Percentiles rank a stretch among this genome's conserved stretches.
These are phyloP conservation scores for Aspergillus cavernicola DNA, from an alignment of 495 filamentous ascomycete genomes.

Conservation along the genomic window DNA sequence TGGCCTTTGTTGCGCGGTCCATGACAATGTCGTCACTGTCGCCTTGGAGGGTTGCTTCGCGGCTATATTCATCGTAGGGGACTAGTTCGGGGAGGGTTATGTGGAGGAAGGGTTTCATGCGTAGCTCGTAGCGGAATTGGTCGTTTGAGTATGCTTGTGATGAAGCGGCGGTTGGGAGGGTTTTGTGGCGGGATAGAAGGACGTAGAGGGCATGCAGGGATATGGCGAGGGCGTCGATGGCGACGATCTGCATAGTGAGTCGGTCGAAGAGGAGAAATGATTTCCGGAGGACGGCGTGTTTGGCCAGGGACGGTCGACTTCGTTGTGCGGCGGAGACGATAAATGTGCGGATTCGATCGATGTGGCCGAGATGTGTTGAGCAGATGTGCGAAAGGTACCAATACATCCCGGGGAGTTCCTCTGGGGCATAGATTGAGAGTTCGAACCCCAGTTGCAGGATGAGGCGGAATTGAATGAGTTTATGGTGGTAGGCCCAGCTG, in stretches of 20 bases:
- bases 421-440: conserved; percentile 78
- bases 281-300: conserved; percentile 43
- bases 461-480: conserved; percentile 80
- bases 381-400: conserved; percentile 62
- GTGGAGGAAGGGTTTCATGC: conserved; percentile 81
- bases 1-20: conserved; percentile 54
- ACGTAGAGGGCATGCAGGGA: conserved; percentile 65
- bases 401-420: conserved; percentile 88
- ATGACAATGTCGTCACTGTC: conserved; percentile 47
- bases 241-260: conserved; percentile 62
- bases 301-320: conserved; percentile 25
- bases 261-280: conserved; percentile 57
- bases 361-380: conserved; percentile 49
- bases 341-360: conserved; percentile 69
- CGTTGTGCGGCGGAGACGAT: conserved; percentile 33
- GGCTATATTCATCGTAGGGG: conserved; percentile 56
- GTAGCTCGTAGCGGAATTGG: conserved; percentile 71
- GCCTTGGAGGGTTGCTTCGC: conserved; percentile 37
- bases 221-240: conserved; percentile 66
- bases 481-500: conserved; percentile 86
- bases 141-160: conserved; percentile 67
- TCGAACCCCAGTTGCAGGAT: conserved; percentile 95
- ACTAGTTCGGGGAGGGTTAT: conserved; percentile 71
- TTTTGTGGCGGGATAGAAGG: conserved; percentile 54
- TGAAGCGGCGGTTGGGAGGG: conserved; percentile 52